Evolutionary conservation across 225 moss, liverwort and hornwort species (phyloP).

Genomic region (Marchantia polymorpha): DNA sequence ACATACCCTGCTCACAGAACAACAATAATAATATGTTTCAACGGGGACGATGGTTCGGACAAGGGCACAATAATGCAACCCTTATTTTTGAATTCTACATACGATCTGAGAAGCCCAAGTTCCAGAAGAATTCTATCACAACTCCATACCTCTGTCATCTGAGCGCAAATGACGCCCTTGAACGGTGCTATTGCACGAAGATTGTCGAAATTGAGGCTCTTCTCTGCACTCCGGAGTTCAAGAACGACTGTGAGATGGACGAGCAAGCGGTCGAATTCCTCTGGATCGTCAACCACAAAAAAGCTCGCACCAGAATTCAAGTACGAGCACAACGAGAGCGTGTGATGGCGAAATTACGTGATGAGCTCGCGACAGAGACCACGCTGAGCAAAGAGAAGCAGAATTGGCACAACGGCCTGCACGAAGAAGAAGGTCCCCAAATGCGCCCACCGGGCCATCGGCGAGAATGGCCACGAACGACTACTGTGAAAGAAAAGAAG

Average conservation of each 20-base stretch:
- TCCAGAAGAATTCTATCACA: background rate
- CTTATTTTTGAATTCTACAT: background rate
- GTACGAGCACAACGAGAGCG: background rate
- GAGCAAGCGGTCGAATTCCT: background rate
- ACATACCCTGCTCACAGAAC: conserved; percentile 53
- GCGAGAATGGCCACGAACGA: background rate
- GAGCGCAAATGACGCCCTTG: conserved; percentile 45
- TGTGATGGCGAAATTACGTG: background rate
- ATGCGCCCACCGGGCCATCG: background rate
- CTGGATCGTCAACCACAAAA: background rate
- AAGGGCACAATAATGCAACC: background rate
- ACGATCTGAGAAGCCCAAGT: no score
- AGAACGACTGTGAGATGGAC: background rate
- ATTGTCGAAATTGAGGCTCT: background rate
- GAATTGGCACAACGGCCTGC: background rate
- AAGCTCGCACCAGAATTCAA: background rate
- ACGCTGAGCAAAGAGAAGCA: background rate
- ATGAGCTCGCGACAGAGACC: conserved; percentile 15
- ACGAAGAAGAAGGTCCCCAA: background rate
- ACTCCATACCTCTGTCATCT: conserved; percentile 41
- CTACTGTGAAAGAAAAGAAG: background rate
- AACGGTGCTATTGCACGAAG: conserved; percentile 34
- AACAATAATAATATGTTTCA: background rate
- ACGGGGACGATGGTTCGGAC: no score
- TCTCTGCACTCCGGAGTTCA: conserved; percentile 18